A percentile compares a stretch with the other conserved stretches of the same genome.
Conservation (phyloP, 2,329 filamentous ascomycete species). For the Beauveria caledonica region DNA sequence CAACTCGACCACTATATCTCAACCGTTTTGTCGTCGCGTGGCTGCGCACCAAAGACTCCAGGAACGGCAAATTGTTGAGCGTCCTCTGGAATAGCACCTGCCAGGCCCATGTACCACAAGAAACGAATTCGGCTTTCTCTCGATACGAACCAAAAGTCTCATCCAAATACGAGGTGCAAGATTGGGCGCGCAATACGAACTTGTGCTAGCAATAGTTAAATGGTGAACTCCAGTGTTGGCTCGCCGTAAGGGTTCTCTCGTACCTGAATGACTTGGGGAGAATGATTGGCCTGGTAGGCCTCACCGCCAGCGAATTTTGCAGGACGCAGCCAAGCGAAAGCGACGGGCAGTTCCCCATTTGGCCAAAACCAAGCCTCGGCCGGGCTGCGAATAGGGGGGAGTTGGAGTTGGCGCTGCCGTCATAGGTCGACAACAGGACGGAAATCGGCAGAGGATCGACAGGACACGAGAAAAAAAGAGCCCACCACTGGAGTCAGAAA, state of each 20-base stretch:
- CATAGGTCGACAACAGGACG: no score
- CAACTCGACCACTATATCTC: neutral
- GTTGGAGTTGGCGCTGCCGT: neutral
- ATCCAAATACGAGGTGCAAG: no score
- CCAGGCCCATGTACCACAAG: no score
- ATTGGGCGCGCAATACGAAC: no score
- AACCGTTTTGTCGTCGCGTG: neutral
- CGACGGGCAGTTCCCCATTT: neutral
- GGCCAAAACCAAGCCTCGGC: no score
- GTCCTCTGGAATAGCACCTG: neutral
- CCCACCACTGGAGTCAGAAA: no score
- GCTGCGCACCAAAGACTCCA: neutral
- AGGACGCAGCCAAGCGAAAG: neutral
- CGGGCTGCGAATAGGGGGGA: neutral
- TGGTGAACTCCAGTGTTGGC: no score
- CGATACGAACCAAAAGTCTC: no score
- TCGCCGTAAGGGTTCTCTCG: neutral
- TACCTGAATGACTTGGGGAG: neutral
- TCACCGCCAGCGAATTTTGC: neutral
- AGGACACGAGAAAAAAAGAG: neutral
- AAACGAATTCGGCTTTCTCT: no score
- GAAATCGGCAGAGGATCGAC: neutral
- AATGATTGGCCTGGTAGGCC: neutral
- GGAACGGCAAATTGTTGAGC: no score
- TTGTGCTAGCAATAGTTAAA: no score